Evolutionary conservation across 805 yeast species (phyloP).

Genomic region (Nakazawaea sp.): DNA sequence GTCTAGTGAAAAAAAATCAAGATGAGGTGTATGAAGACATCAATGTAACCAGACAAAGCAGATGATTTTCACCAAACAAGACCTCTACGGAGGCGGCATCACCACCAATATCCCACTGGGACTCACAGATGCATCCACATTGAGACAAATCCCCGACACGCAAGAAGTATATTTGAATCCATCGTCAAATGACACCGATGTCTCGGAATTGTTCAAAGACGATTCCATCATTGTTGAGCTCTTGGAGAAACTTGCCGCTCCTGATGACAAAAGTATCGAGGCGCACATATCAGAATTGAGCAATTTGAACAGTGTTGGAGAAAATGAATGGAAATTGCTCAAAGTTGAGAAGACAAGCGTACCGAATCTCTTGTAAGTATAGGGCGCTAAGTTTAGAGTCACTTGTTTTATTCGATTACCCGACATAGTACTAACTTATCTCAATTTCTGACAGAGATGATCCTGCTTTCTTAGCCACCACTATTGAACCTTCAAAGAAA

Average conservation of each 20-base stretch:
- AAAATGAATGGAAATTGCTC: constrained; percentile 23
- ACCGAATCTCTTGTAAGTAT: constrained; percentile 11
- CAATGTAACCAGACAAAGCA: too few relatives aligned
- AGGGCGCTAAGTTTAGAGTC: neutral
- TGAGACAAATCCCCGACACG: constrained; percentile 85
- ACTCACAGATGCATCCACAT: constrained; percentile 66
- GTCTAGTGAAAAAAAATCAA: too few relatives aligned
- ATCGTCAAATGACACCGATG: constrained; percentile 16
- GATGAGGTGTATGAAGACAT: too few relatives aligned
- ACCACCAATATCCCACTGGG: constrained; percentile 48
- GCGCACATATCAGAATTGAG: constrained; percentile 53
- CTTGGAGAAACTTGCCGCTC: constrained; percentile 40
- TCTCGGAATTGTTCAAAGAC: constrained; percentile 28
- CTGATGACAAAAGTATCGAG: constrained; percentile 34
- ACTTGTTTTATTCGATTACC: too few relatives aligned
- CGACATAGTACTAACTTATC: too few relatives aligned
- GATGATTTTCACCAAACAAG: constrained; percentile 16
- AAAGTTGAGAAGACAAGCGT: constrained; percentile 14
- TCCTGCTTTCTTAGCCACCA: constrained; percentile 25
- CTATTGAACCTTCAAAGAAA: constrained; percentile 38
- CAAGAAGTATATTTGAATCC: constrained; percentile 80
- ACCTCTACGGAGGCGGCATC: constrained; percentile 82
- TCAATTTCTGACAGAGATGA: constrained; percentile 7
- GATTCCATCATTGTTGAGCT: constrained; percentile 61
- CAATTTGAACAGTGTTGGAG: constrained; percentile 29